phyloP scores from a whole-genome alignment of 2,329 filamentous ascomycete genomes.

The Orbilia ellipsospora region DNA sequence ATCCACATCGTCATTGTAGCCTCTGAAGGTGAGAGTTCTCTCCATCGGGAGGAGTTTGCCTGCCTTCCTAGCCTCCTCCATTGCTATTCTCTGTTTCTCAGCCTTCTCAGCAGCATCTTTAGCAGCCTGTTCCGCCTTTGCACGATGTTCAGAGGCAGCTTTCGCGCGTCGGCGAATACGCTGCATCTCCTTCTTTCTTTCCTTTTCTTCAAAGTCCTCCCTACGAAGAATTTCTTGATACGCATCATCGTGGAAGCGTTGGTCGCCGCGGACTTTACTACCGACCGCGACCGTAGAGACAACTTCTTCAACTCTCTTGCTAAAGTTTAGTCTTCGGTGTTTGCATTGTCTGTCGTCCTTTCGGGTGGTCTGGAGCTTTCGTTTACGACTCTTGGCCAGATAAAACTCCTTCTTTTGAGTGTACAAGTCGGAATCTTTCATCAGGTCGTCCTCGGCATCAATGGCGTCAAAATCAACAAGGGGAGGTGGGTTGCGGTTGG shows the following conservation, averaged over 20 bases:
- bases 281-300: constrained; percentile 74
- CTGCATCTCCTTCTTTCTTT: constrained; percentile 99
- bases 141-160: constrained; percentile 89
- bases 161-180: constrained; percentile 95
- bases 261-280: constrained; percentile 78
- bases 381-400: constrained; percentile 56
- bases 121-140: constrained; percentile 78
- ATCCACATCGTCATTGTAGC: constrained; percentile 58
- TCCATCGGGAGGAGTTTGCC: constrained; percentile 77
- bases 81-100: constrained; percentile 83
- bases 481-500: constrained; percentile 25
- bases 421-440: constrained; percentile 33
- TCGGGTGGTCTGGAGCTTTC: constrained; percentile 59
- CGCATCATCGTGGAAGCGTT: constrained; percentile 81
- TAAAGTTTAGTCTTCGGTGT: constrained; percentile 70
- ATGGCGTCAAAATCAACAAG: constrained; percentile 49
- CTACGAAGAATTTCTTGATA: constrained; percentile 71
- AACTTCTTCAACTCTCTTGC: constrained; percentile 72
- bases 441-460: constrained; percentile 43
- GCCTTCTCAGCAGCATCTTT: constrained; percentile 77
- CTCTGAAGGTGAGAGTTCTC: constrained; percentile 72
- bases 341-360: constrained; percentile 63
- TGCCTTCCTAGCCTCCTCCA: constrained; percentile 89
- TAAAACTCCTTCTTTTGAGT: constrained; percentile 53
- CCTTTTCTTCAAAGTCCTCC: constrained; percentile 75